These are phyloP conservation scores for Plasmodium yoelii DNA, from an alignment of 169 alveolate species.

Conservation along the genomic window DNA sequence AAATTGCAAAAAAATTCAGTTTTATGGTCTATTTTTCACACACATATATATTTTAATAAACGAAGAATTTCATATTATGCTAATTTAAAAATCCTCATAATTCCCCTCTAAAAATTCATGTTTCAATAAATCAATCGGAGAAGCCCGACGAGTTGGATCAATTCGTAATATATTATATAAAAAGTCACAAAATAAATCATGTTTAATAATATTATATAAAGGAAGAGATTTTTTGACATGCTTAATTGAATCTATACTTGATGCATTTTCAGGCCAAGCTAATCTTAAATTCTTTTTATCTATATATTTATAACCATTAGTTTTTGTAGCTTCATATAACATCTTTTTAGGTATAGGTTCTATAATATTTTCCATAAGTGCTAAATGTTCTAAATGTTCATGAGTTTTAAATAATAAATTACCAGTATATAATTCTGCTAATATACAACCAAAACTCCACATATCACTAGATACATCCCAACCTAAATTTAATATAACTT, in stretches of 20 bases:
- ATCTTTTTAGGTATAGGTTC: constrained; percentile 82
- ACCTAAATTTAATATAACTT: constrained; percentile 94
- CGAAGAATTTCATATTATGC: too few species aligned
- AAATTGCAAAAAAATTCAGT: too few species aligned
- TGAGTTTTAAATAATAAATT: constrained; percentile 95
- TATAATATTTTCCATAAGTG: constrained; percentile 90
- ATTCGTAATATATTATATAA: constrained; percentile 86
- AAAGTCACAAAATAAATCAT: constrained; percentile 89
- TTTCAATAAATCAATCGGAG: constrained; percentile 90
- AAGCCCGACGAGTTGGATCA: constrained; percentile 89
- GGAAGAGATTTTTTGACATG: constrained; percentile 83
- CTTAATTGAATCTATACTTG: constrained; percentile 80
- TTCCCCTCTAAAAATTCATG: constrained; percentile 87
- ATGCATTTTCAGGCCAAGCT: constrained; percentile 90
- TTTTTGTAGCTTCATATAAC: constrained; percentile 79
- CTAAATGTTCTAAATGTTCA: constrained; percentile 95
- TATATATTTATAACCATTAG: constrained; percentile 80
- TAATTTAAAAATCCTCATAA: constrained; percentile 25
- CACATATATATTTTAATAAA: too few species aligned
- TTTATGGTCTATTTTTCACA: too few species aligned
- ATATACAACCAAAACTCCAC: constrained; percentile 97
- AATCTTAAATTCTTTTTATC: constrained; percentile 74
- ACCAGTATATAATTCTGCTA: constrained; percentile 95
- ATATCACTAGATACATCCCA: constrained; percentile 96
- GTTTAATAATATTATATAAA: constrained; percentile 85